Conservation (phyloP, 176 grass and related monocot species). For the Chrysopogon serrulatus region DNA sequence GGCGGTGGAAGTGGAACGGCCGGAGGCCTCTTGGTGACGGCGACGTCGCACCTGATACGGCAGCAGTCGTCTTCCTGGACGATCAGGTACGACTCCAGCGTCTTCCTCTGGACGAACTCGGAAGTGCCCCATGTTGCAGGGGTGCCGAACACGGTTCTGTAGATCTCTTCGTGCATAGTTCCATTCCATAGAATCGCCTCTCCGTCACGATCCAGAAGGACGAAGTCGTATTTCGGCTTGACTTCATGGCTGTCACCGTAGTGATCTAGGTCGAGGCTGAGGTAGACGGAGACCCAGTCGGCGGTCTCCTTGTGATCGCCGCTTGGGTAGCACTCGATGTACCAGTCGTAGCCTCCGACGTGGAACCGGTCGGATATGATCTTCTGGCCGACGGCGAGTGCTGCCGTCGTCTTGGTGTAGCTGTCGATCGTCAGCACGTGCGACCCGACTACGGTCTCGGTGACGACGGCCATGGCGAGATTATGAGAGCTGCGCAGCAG, state of each 20-base stretch:
- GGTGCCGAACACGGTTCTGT: too few species aligned
- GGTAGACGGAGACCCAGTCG: not conserved
- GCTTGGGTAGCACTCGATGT: not conserved
- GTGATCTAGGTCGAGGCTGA: not conserved
- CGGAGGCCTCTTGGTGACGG: not conserved
- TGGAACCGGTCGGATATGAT: not conserved
- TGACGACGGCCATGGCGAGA: not conserved
- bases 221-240: not conserved
- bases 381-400: not conserved
- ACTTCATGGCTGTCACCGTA: not conserved
- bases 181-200: rapidly evolving
- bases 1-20: too few species aligned
- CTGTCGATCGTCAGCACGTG: not conserved
- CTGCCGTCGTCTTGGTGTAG: not conserved
- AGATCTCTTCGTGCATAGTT: not conserved
- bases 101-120: not conserved
- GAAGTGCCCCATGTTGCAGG: not conserved
- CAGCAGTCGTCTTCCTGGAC: not conserved
- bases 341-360: not conserved
- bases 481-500: too few species aligned
- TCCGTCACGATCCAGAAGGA: not conserved
- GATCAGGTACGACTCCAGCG: not conserved
- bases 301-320: not conserved
- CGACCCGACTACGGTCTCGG: not conserved
- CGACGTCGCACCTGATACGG: not conserved